Conservation (phyloP, 78 protist species). For the Protostelium mycophagum region DNA sequence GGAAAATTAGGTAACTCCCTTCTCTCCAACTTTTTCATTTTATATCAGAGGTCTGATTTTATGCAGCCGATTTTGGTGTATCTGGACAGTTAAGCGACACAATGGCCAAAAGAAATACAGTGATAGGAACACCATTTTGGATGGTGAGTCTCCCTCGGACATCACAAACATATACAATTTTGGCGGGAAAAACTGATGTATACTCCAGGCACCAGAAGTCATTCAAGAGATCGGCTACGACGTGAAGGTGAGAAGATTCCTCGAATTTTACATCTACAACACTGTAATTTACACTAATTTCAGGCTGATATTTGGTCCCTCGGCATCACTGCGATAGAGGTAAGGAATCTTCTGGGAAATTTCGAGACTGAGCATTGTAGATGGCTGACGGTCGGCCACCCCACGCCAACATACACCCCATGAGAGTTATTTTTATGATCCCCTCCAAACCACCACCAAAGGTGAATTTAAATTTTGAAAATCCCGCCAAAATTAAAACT, state of each 20-base stretch:
- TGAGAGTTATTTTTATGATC: constrained; percentile 21
- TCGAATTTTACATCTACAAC: neutral
- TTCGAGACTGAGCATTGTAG: neutral
- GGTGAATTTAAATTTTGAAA: too few species aligned
- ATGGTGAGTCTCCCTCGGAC: constrained; percentile 76
- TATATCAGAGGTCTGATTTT: neutral
- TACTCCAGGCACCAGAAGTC: constrained; percentile 67
- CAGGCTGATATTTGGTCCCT: constrained; percentile 87
- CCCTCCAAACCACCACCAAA: constrained; percentile 65
- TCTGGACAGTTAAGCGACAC: constrained; percentile 44
- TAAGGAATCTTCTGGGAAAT: constrained; percentile 62
- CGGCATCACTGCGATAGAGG: constrained; percentile 83
- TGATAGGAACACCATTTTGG: constrained; percentile 90
- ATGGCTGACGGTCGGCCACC: constrained; percentile 71
- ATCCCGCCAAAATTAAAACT: too few species aligned
- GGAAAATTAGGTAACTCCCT: constrained; percentile 27
- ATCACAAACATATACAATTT: neutral
- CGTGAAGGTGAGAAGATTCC: constrained; percentile 12
- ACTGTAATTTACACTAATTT: neutral
- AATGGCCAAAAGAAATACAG: constrained; percentile 53
- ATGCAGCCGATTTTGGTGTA: constrained; percentile 64
- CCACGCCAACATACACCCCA: constrained; percentile 47
- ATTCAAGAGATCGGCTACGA: constrained; percentile 68
- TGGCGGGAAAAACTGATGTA: too few species aligned
- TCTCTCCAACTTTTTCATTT: neutral